Evolutionary conservation across 495 filamentous ascomycete genomes (phyloP), one percentile per base, ranked within the genome.

Genomic region (Talaromyces liani): DNA sequence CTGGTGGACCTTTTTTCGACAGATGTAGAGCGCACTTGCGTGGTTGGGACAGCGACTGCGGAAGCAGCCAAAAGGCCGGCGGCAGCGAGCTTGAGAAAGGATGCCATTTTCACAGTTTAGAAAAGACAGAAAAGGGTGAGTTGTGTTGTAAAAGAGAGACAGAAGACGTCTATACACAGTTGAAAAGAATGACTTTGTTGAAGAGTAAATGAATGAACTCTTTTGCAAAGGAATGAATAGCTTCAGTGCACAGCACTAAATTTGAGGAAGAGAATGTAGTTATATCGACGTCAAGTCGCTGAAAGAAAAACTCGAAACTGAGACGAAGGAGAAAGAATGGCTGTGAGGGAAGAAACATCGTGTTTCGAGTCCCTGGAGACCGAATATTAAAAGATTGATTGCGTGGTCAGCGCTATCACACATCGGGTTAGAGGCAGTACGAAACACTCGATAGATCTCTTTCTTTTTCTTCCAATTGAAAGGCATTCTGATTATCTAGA

Each of bases 1-100:
- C 60, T 66, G 62, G 25, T 45, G 62, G 69, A 67, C 62, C 65
- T 63, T 14, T 53, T 53, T 9, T 53, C 16, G 16, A 53, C 18
- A 5, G 49, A 53, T 53, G 49, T 9, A 53, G 49, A 53, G 49
- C 49, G 49, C 18, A 14, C 49, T 25, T 22, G 49, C 49, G 24
- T 22, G 49, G 22, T 20, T 22, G 49, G 49, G 12, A 24, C 49
- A 24, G 49, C 49, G 49, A 10, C 49, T 25, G 49, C 49, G 6
- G 49, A 53, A n/a, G 49, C 49, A 24, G 12, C 18, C 49, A 53
- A 53, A 25, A 53, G n/a, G 12, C 49, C 49, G 49, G 49, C 22
- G 22, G 49, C 49, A 10, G 49, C 49, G 6, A 53, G 22, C 18
- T 53, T 53, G 49, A 53, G 18, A 14, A 53, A 24, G 12, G 49